A percentile compares a stretch with the other conserved stretches of the same genome.
Evolutionary conservation across 2,329 filamentous ascomycete genomes (phyloP).

Genomic region (Trichoderma brevicompactum): DNA sequence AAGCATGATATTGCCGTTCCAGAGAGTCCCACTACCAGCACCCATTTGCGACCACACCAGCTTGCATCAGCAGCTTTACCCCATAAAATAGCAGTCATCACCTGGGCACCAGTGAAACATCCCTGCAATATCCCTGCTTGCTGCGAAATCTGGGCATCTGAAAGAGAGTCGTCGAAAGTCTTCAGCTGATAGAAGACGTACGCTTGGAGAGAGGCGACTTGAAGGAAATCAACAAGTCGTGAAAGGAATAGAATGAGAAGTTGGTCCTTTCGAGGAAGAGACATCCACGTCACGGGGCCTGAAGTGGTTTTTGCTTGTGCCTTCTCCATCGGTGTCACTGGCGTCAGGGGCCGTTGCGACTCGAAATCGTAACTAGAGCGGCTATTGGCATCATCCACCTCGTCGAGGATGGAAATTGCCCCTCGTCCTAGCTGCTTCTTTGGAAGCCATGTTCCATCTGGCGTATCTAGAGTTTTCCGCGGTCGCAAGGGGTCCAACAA

Average conservation of each 20-base stretch:
- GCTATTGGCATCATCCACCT: not conserved
- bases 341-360: conserved; percentile 1
- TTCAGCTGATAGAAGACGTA: conserved; percentile 23
- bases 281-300: conserved; percentile 65
- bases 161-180: conserved; percentile 15
- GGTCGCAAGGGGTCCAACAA: not conserved
- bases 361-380: not conserved
- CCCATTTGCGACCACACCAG: conserved; percentile 22
- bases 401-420: not conserved
- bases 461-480: not conserved
- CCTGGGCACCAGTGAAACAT: conserved; percentile 15
- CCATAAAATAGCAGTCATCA: conserved; percentile 24
- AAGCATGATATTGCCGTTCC: conserved; percentile 17
- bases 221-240: conserved; percentile 20
- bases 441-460: not conserved
- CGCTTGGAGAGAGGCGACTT: conserved; percentile 20
- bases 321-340: not conserved
- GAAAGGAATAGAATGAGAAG: conserved; percentile 69
- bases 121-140: conserved; percentile 14
- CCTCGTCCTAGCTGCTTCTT: not conserved
- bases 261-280: conserved; percentile 72
- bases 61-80: conserved; percentile 21
- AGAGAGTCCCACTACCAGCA: conserved; percentile 6
- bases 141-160: conserved; percentile 19
- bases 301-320: not conserved